phyloP scores from a whole-genome alignment of 257 asterid species.

The Solanum sparsipilum region DNA sequence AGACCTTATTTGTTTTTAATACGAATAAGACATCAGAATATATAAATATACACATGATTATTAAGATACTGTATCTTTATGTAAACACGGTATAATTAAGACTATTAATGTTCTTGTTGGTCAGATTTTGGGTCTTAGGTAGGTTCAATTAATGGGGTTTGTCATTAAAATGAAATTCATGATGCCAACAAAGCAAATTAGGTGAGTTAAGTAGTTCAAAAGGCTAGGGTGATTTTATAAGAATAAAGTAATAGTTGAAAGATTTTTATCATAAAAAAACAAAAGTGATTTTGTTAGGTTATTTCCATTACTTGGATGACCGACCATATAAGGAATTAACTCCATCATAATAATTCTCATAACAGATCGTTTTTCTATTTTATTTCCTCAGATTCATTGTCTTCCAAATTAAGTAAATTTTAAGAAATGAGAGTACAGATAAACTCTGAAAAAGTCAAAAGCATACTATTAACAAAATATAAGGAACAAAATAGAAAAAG shows the following conservation, averaged over 20 bases:
- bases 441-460: neutral
- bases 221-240: neutral
- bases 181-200: neutral
- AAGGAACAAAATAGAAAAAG: neutral
- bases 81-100: neutral
- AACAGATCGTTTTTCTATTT: neutral
- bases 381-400: neutral
- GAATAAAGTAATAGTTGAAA: neutral
- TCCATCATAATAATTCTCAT: neutral
- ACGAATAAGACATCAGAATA: neutral
- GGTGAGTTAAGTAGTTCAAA: neutral
- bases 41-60: neutral
- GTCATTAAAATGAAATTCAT: neutral
- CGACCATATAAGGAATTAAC: neutral
- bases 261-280: neutral
- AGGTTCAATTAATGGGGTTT: neutral
- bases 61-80: neutral
- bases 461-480: neutral
- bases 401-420: neutral
- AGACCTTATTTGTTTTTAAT: neutral
- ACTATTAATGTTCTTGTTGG: neutral
- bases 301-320: neutral
- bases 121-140: neutral
- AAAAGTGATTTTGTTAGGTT: neutral
- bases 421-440: neutral